phyloP scores from a whole-genome alignment of 2,329 filamentous ascomycete species.

The Scleromitrula shiraiana region DNA sequence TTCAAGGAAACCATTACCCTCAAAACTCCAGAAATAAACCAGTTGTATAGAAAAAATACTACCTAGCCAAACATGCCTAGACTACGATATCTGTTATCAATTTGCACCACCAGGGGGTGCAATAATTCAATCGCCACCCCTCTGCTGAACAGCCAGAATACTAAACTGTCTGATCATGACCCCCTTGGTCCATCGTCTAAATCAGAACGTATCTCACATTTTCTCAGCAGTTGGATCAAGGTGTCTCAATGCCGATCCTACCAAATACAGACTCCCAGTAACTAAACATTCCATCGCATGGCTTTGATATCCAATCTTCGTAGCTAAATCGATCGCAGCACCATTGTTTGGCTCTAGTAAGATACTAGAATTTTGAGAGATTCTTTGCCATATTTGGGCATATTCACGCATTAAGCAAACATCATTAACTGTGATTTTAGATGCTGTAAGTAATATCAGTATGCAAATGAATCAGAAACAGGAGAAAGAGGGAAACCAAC shows the following conservation, averaged over 20 bases:
- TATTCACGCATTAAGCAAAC: conserved; percentile 9
- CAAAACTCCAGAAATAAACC: too few species aligned
- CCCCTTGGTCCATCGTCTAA: too few species aligned
- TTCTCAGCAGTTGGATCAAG: not conserved
- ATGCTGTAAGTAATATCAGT: not conserved
- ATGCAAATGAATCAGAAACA: rapidly evolving
- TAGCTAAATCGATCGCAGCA: conserved; percentile 42
- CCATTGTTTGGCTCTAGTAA: conserved; percentile 44
- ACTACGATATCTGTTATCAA: too few species aligned
- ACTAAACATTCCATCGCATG: conserved; percentile 34
- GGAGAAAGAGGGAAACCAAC: not conserved
- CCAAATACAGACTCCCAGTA: conserved; percentile 53
- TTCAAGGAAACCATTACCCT: too few species aligned
- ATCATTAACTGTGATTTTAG: conserved; percentile 1
- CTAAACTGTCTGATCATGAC: too few species aligned
- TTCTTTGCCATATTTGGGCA: conserved; percentile 13
- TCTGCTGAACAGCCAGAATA: too few species aligned
- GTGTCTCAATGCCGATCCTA: conserved; percentile 38
- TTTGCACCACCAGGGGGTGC: too few species aligned
- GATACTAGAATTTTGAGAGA: conserved; percentile 13
- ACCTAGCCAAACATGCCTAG: too few species aligned
- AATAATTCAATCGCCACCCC: too few species aligned
- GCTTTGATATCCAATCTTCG: conserved; percentile 28
- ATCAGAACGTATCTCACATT: not conserved
- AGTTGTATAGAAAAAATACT: too few species aligned